Evolutionary conservation across 2,329 filamentous ascomycete species (phyloP), one percentile per base, ranked within the genome.

Genomic region (Diplodia sapinea): DNA sequence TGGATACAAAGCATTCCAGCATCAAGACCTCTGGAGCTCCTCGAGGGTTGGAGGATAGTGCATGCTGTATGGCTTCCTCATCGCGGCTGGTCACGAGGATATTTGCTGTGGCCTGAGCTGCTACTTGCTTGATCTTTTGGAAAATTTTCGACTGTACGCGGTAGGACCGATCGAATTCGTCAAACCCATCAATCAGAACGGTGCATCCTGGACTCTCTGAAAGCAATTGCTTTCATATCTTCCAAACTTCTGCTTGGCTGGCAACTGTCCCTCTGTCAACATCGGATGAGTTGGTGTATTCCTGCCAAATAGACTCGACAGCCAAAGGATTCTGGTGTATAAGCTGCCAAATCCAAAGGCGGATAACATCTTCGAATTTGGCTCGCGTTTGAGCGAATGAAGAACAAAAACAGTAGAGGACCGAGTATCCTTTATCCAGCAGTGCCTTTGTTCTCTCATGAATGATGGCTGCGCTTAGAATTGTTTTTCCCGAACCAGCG

Each of bases 301-400:
- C 40, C 1, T n/a, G 2, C 50, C 50, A 52, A 15, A 52, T 29
- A 15, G 50, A 52, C 3, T 29, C 13, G 23, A 52, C 26, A 15
- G 26, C 50, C 3, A 4, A 52, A 8, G 50, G 50, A 8, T 23
- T 15, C 29, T 29, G 50, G 4, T 29, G 50, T 23, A 52, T 29
- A 20, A 52, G 50, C 50, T 52, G 50, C 50, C 50, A 52, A 5
- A 52, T 52, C 50, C 50, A 52, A 31, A 29, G 29, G 9, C 50
- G 50, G 4, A 52, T 52, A 15, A 52, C 15, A 23, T 52, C 50
- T 23, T 52, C 50, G 3, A 52, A 52, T 0, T 29, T 52, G 7
- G 20, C 15, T 12, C 23, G 13, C 4, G 50, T 23, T 17, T 52
- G 50, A 26, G 50, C 50, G 23, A 26, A 52, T 15, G 50, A 17